A percentile compares a stretch with the other conserved stretches of the same genome.
Conservation (phyloP, 2,329 filamentous ascomycete genomes). For the Botrytis paeoniae region DNA sequence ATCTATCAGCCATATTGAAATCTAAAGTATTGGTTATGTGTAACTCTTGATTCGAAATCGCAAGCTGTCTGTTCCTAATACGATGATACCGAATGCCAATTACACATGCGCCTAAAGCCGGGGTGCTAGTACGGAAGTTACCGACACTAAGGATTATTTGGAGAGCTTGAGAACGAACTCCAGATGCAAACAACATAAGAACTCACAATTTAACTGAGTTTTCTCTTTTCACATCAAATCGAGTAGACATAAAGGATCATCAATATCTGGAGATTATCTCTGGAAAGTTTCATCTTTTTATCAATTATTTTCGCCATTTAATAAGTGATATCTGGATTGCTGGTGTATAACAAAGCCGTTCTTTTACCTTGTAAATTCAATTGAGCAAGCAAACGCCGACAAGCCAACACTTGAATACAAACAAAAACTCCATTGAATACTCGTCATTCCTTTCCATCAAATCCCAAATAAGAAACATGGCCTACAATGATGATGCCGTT, state of each 20-base stretch:
- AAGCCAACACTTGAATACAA: slow-evolving; percentile 11
- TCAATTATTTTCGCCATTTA: not conserved
- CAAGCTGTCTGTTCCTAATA: slow-evolving; percentile 19
- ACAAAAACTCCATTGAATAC: slow-evolving; percentile 10
- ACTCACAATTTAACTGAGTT: slow-evolving; percentile 11
- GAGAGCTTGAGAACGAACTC: slow-evolving; percentile 12
- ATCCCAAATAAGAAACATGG: slow-evolving; percentile 55
- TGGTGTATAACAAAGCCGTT: slow-evolving; percentile 11
- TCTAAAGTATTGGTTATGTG: slow-evolving; percentile 19
- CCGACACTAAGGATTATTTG: slow-evolving; percentile 21
- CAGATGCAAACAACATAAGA: slow-evolving; percentile 3
- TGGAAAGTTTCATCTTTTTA: not conserved
- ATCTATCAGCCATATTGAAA: slow-evolving; percentile 54
- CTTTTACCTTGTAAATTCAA: slow-evolving; percentile 1
- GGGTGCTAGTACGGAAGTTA: slow-evolving; percentile 9
- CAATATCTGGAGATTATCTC: not conserved
- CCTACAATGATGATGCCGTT: slow-evolving; percentile 93
- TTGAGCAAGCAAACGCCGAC: slow-evolving; percentile 3
- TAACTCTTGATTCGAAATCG: slow-evolving; percentile 16
- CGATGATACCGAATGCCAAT: slow-evolving; percentile 5
- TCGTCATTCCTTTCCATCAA: not conserved
- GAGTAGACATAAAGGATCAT: not conserved
- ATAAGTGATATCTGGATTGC: not conserved
- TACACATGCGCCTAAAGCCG: slow-evolving; percentile 12
- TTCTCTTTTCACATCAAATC: not conserved